Base-by-base conservation (phyloP, 306 rosid genomes). In the Abrus precatorius region DNA sequence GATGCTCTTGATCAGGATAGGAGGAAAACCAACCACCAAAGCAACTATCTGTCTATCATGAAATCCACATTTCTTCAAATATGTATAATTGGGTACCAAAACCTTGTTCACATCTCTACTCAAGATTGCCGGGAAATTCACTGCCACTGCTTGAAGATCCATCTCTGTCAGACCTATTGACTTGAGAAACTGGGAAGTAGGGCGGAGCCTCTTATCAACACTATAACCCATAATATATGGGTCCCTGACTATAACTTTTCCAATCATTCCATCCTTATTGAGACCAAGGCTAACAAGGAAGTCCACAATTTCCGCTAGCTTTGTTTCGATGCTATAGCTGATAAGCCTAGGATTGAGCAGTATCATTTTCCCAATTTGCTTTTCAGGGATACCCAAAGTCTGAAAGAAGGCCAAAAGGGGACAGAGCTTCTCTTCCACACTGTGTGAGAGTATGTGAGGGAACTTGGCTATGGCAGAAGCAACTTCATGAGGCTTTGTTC, bases 351-450 rank as follows among this genome's bases (percentile, higher is more conserved):
- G 97, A 77, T 95, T 91, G 74, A 87, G 77, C 84, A 95, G 79
- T 59, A 92, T 78, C 82, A 92, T 89, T 80, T 91, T 95, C 28
- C 99, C 99, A 40, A 95, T 82, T 66, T 89, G 97, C 78, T 90
- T 95, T 56, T 90, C 94, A 9, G 95, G 90, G 40, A 95, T 85
- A 33, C 95, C 97, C 34, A 95, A 65, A 6, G 95, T 82, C 86
- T 95, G 94, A 82, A 95, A 90, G 87, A 93, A 93, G 0, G 94
- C 97, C 92, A 95, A 87, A 63, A 95, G 97, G 3, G 97, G 97
- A 55, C 97, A 95, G 12, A 93, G 94, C 92, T 95, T 95, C 91
- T 93, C 97, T 82, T 91, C 97, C 78, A 93, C 97, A 57, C 97
- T 89, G 48, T 90, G 90, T 10, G 89, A 85, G 69, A 93, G 90